Percentiles rank a stretch among this genome's conserved stretches.
Evolutionary conservation across 768 basidiomycete species (phyloP).

Genomic region (Nidula microcarpa): DNA sequence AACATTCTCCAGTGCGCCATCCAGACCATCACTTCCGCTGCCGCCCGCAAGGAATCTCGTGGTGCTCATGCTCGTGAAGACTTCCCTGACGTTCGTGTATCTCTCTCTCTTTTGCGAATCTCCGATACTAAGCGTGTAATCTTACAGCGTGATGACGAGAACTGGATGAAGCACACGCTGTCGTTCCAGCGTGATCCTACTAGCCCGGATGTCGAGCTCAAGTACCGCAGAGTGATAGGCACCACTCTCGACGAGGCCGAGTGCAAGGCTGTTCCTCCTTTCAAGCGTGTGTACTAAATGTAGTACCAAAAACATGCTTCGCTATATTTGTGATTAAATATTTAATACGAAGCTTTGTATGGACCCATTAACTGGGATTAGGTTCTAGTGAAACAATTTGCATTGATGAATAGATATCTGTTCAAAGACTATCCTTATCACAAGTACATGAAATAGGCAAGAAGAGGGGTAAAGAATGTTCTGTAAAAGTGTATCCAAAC

Average conservation of each 20-base stretch:
- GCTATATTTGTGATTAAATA: no score
- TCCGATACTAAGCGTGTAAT: neutral
- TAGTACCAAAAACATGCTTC: no score
- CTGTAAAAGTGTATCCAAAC: slow-evolving; percentile 8
- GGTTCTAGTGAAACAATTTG: neutral
- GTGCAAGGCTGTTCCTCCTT: slow-evolving; percentile 95
- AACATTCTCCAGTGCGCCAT: slow-evolving; percentile 94
- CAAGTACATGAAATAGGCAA: no score
- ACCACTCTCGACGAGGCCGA: slow-evolving; percentile 92
- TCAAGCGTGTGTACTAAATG: slow-evolving; percentile 89
- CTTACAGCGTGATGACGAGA: slow-evolving; percentile 80
- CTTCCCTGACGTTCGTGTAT: slow-evolving; percentile 74
- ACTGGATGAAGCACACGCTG: slow-evolving; percentile 95
- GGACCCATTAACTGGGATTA: neutral
- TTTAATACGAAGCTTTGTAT: no score
- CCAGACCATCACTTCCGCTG: slow-evolving; percentile 91
- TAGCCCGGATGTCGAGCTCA: slow-evolving; percentile 82
- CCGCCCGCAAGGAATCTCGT: slow-evolving; percentile 94
- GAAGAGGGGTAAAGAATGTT: no score
- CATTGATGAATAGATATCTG: neutral
- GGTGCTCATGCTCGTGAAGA: slow-evolving; percentile 99
- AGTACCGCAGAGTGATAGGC: slow-evolving; percentile 83
- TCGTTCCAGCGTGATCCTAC: slow-evolving; percentile 82
- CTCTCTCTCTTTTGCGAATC: neutral
- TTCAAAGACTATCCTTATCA: no score